phyloP scores from a whole-genome alignment of 768 basidiomycete genomes.

The Lepiota venenata region DNA sequence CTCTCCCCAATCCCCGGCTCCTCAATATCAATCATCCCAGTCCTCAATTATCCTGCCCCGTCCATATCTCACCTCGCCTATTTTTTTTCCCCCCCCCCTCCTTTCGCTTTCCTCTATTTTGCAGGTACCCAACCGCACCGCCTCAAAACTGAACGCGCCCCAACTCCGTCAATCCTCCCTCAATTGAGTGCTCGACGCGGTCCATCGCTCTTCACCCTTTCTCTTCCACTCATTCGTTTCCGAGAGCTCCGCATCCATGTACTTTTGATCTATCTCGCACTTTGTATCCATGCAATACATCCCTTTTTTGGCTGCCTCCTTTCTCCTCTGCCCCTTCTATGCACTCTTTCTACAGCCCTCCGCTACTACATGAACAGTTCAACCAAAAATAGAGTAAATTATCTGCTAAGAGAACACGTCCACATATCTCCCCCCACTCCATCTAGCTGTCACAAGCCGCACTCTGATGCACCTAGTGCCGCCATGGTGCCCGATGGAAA shows the following conservation, averaged over 20 bases:
- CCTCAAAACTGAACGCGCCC: neutral
- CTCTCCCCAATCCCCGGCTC: neutral
- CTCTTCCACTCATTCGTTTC: neutral
- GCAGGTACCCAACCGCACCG: neutral
- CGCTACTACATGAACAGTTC: neutral
- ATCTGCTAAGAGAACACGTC: neutral
- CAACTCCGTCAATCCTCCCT: neutral
- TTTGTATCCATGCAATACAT: neutral
- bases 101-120: neutral
- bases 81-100: neutral
- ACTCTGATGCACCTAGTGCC: neutral
- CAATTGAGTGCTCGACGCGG: too few relatives aligned
- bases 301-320: neutral
- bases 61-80: conserved; percentile 2
- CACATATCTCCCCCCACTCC: neutral
- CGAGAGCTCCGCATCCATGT: neutral
- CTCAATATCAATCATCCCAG: neutral
- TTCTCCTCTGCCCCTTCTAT: neutral
- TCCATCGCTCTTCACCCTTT: too few relatives aligned
- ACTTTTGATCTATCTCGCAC: neutral
- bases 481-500: conserved; percentile 1
- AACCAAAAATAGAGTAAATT: neutral
- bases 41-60: neutral
- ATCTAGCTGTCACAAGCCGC: conserved; percentile 1
- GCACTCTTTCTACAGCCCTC: neutral